Base-by-base conservation (phyloP, 768 basidiomycete genomes). In the Lactarius hatsudake region DNA sequence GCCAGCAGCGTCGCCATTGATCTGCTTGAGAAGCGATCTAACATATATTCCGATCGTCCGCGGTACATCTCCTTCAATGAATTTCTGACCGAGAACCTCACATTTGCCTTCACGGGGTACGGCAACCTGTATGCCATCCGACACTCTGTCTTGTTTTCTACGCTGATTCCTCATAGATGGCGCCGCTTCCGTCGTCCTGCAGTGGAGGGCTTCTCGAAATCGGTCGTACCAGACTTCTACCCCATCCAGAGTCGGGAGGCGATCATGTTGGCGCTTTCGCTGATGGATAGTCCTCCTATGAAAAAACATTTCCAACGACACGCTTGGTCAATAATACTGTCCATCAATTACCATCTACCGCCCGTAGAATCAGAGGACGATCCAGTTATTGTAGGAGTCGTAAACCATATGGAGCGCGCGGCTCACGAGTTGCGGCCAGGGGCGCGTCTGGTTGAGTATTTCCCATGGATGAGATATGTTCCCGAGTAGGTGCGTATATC, bases 281-380 rank as follows among this genome's bases (percentile, higher is more conserved):
- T 77, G 51, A 73, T 76, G 59, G 64, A 40, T 76, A 80, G 71
- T 74, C 74, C 5, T 71, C 65, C 8, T 56, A 71, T n/a, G 72
- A 80, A 38, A 69, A 45, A 10, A n/a, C 45, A 48, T 78, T n/a
- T 58, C 67, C 23, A 75, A 75, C 26, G 42, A 81, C 5, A 61
- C 75, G 17, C 61, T 64, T 13, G 64, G 73, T 26, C 76, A 77
- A 0, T 67, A 67, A 0, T 75, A 36, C 73, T 77, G 67, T 65
- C 64, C 30, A 59, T 64, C 57, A 51, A n/a, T 30, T 67, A 58
- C 43, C 40, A 55, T 56, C 26, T 30, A 36, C 61, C 43, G 28
- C 36, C 61, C 23, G 51, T 64, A 6, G 38, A 64, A 56, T 65
- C 68, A 18, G 73, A 73, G 2, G 18, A 42, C n/a, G 36, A 43